Base-by-base conservation (phyloP, 2,329 filamentous ascomycete species). In the Fusarium nygamai region DNA sequence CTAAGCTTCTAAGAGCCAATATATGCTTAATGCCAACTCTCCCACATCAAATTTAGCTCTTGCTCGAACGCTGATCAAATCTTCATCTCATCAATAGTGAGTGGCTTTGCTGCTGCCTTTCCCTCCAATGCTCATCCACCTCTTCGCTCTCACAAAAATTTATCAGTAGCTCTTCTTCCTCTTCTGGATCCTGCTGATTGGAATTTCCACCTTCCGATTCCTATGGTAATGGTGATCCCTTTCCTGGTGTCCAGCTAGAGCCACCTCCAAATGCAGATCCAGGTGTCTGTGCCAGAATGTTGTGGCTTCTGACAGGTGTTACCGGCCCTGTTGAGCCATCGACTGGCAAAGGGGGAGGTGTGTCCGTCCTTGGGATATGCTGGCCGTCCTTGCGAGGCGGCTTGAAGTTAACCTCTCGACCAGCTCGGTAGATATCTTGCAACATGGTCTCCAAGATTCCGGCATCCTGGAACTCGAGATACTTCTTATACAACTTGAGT, bases 401-500 rank as follows among this genome's bases (percentile, higher is more conserved):
- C 72, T 88, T 87, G 72, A 87, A 89, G 77, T 87, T 87, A 61
- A 84, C 83, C 22, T 87, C 84, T 38, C 84, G 80, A 14, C 85
- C 85, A 2, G 81, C 84, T 34, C 85, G 83, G 83, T 98, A 98
- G 13, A 98, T 94, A 77, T 97, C 94, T 80, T 95, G 91, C 54
- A 98, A 88, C 86, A 96, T 96, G 41, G 90, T 86, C 78, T 96
- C 92, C 59, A 97, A 85, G 9, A 97, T 91, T 0, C 95, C 96
- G 1, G 94, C 94, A 75, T 97, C 94, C 60, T 92, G 87, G 78
- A 94, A 98, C 83, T 98, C 95, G 72, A 94, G 88, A 82, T 95
- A 98, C 82, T 98, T 98, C 50, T 93, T 89, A 79, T 92, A 99
- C 14, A 99, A 86, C 80, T 94, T 94, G 46, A 98, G 87, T 0